phyloP scores from a whole-genome alignment of 257 asterid genomes.

The Cinchona pubescens region DNA sequence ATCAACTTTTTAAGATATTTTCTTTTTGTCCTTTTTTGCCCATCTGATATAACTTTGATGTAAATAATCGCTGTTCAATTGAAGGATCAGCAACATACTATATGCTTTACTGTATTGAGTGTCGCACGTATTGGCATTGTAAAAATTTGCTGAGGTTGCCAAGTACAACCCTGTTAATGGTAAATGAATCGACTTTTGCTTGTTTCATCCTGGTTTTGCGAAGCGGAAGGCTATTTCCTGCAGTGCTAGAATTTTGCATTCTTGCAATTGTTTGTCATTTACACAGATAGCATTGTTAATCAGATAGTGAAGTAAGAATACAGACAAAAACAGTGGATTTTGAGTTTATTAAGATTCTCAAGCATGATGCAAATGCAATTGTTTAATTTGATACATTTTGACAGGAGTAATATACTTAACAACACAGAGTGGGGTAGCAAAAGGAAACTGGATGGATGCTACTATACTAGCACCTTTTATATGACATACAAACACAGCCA shows the following conservation, averaged over 20 bases:
- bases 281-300: neutral
- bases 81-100: neutral
- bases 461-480: neutral
- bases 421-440: neutral
- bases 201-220: neutral
- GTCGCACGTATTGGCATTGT: neutral
- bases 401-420: neutral
- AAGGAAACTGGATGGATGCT: neutral
- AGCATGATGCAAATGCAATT: too few species aligned
- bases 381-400: too few species aligned
- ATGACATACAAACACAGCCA: neutral
- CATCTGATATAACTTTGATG: neutral
- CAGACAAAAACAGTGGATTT: neutral
- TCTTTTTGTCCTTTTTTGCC: neutral
- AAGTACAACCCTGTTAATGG: too few species aligned
- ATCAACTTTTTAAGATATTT: neutral
- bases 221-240: neutral
- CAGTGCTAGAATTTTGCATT: neutral
- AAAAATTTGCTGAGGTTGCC: neutral
- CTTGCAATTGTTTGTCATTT: neutral
- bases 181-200: neutral
- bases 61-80: neutral
- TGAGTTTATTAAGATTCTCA: neutral
- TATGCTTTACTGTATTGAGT: neutral
- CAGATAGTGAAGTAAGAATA: too few species aligned